These are phyloP conservation scores for Ustilago bromivora DNA, from an alignment of 1,284 basidiomycete species.

Conservation along the genomic window DNA sequence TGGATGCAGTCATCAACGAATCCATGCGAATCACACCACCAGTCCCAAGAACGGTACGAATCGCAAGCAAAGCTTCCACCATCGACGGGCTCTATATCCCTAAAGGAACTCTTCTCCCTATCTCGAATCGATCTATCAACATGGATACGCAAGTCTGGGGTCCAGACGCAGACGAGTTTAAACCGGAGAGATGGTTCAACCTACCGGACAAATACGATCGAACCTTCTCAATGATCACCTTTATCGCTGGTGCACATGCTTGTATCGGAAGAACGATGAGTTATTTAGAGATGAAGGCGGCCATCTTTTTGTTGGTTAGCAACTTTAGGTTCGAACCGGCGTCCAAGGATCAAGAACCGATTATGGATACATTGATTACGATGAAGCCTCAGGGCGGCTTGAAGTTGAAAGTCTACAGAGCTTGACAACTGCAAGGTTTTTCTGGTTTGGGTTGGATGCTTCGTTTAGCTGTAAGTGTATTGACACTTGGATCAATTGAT, in stretches of 20 bases:
- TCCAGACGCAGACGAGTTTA: constrained; percentile 52
- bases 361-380: constrained; percentile 55
- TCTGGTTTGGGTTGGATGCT: not conserved
- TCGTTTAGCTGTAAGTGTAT: not conserved
- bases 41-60: constrained; percentile 50
- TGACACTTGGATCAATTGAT: not conserved
- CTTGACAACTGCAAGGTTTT: not conserved
- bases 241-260: constrained; percentile 59
- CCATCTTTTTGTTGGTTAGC: constrained; percentile 51
- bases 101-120: constrained; percentile 48
- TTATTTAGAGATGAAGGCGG: constrained; percentile 57
- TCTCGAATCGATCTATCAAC: constrained; percentile 56
- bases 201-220: constrained; percentile 58
- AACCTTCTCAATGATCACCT: constrained; percentile 55
- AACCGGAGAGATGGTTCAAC: constrained; percentile 58
- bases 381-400: constrained; percentile 60
- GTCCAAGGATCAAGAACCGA: constrained; percentile 31
- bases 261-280: constrained; percentile 62
- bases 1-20: constrained; percentile 78
- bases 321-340: constrained; percentile 55
- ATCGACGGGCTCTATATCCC: constrained; percentile 59
- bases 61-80: constrained; percentile 33
- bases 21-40: constrained; percentile 58
- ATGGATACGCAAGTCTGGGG: constrained; percentile 56
- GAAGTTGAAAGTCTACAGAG: constrained; percentile 34